Base-by-base conservation (phyloP, 2,329 filamentous ascomycete species). In the Sarocladium strictum region DNA sequence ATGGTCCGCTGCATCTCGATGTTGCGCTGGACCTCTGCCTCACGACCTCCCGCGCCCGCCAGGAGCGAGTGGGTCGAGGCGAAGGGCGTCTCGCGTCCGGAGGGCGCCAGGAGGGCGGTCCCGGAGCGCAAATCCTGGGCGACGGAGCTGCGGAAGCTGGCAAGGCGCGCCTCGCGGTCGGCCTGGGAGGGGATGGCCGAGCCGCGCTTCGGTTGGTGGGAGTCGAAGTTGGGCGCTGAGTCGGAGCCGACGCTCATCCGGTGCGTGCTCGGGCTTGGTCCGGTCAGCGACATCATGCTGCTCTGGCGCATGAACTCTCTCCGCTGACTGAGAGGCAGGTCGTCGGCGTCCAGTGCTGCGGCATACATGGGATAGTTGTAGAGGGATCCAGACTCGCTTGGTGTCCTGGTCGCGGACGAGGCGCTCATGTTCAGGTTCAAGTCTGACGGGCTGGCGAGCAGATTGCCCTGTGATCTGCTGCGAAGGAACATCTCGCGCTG, bases 321-420 rank as follows among this genome's bases (percentile, higher is more conserved):
- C 41, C 88, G 84, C 61, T 87, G 81, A 40, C 83, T 86, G 17
- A 94, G 76, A 0, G 89, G 85, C 60, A 93, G 76, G 55, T 91
- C 81, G 57, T 92, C 89, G 1, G 77, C 73, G 59, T 82, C 79
- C 9, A 65, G 57, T 54, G 61, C 59, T 19, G 65, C 58, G 37
- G 62, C 56, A 53, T 68, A 65, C 55, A 64, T 62, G 14, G 67
- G 58, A 54, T 72, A 68, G 58, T 72, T 70, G 58, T 69, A 59
- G 10, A 76, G 53, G 4, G 72, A 73, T 2, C 69, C 71, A 3
- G 72, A 66, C 45, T 80, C 77, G 56, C 72, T 76, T 1, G 64
- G 63, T 2, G 69, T 55, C 32, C 65, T 60, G 62, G 62, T 2
- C 67, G 55, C 26, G 64, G 59, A 21, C 65, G 61, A 9, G 54